Conservation (phyloP, 2,329 filamentous ascomycete genomes). For the Colletotrichum somersetense region DNA sequence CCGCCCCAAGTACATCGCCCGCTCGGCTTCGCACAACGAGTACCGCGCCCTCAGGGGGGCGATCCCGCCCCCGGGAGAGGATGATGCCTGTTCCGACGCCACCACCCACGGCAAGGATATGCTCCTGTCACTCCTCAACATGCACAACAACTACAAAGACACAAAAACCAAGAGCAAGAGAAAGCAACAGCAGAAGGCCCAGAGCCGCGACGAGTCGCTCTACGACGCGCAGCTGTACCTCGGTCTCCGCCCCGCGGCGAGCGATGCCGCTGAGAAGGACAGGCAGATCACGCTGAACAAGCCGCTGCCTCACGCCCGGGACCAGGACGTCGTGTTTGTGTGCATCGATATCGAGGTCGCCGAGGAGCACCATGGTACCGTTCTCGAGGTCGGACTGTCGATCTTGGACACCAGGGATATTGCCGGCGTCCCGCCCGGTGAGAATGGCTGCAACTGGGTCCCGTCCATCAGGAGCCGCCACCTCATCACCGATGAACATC, state of each 20-base stretch:
- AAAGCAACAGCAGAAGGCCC: constrained; percentile 31
- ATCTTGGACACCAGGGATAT: constrained; percentile 78
- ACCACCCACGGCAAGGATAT: constrained; percentile 26
- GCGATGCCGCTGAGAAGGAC: constrained; percentile 10
- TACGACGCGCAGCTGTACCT: constrained; percentile 39
- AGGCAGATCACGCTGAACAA: constrained; percentile 23
- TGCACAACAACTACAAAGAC: constrained; percentile 45
- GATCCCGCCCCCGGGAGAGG: constrained; percentile 24
- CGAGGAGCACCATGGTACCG: constrained; percentile 72
- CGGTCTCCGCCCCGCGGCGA: constrained; percentile 33
- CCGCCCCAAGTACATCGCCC: constrained; percentile 76
- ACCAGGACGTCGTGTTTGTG: constrained; percentile 69
- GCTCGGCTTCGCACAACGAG: constrained; percentile 51
- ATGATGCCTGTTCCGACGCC: constrained; percentile 16
- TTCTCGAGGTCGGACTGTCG: constrained; percentile 90
- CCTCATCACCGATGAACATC: constrained; percentile 79
- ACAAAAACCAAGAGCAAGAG: constrained; percentile 40
- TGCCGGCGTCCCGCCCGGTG: constrained; percentile 68
- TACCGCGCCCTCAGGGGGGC: constrained; percentile 18
- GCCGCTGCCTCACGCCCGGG: constrained; percentile 10
- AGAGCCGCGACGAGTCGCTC: constrained; percentile 25
- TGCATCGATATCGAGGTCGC: constrained; percentile 87
- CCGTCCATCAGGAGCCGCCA: constrained; percentile 77
- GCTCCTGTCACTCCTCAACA: constrained; percentile 27
- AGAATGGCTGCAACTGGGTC: constrained; percentile 75